Evolutionary conservation across 2,329 filamentous ascomycete species (phyloP), one percentile per base, ranked within the genome.

Genomic region (Colletotrichum lini): DNA sequence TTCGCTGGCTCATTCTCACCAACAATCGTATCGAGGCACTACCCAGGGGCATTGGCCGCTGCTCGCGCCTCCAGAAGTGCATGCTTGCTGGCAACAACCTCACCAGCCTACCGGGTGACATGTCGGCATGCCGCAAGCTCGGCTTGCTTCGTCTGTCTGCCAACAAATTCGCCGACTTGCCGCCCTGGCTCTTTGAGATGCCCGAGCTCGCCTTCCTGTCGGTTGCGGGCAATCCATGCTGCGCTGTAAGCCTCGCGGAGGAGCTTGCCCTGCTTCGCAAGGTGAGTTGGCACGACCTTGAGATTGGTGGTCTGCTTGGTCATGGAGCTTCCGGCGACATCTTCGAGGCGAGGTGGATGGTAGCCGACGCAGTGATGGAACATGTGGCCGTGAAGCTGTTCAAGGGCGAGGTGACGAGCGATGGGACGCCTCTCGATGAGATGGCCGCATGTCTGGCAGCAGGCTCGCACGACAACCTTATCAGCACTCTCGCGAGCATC

Each of bases 331-430:
- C 84, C n/a, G 84, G 84, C 3, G 76, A 85, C 21, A 86, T 86
- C 63, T 85, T 79, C 23, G 81, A 80, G 59, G 85, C 80, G 1
- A 66, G 76, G 3, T 84, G 82, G 81, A 79, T 77, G 35, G 73
- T 73, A 8, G 72, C 73, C 2, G 74, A 73, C 12, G 74, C 76
- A 4, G 74, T 76, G 35, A 76, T 63, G 5, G 79, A 81, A 45
- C 77, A 82, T 15, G 85, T 87, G 0, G 84, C 85, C 2, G 79
- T 87, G 76, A 86, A 87, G 74, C 76, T 87, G 8, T 87, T 87
- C 78, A 83, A 82, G 50, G 84, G 84, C n/a, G 78, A 80, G 10
- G 77, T 85, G 13, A 85, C 84, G 10, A 84, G 81, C 73, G 84
- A 86, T 71, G 85, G 85, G 16, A 83, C 81, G 6, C 85, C 85